Percentiles rank a stretch among this genome's conserved stretches.
Evolutionary conservation across 1,284 basidiomycete genomes (phyloP).

Genomic region (Marasmius fiardii): DNA sequence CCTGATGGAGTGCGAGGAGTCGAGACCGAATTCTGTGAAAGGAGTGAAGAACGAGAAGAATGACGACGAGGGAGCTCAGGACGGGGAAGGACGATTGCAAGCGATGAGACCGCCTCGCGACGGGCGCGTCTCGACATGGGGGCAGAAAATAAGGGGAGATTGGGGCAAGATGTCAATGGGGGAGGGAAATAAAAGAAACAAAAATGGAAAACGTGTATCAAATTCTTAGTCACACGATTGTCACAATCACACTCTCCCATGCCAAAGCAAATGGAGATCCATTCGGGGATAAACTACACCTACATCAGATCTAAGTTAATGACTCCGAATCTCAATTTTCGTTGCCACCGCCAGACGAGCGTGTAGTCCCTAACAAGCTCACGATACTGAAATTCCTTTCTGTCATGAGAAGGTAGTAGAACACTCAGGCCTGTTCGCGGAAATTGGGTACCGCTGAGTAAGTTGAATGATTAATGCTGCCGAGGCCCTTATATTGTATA

Average conservation of each 20-base stretch:
- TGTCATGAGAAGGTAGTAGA: no score
- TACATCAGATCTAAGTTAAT: not conserved
- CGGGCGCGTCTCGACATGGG: constrained; percentile 28
- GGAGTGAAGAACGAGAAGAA: constrained; percentile 37
- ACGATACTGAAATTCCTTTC: no score
- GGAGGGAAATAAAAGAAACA: not conserved
- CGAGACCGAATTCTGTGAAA: constrained; percentile 31
- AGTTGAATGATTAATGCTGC: no score
- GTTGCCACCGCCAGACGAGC: no score
- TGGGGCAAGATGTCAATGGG: not conserved
- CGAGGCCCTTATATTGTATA: no score
- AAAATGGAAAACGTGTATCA: not conserved
- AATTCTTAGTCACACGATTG: not conserved
- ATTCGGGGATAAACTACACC: not conserved
- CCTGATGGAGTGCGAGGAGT: constrained; percentile 48
- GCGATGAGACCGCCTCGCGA: constrained; percentile 35
- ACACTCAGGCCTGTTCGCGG: no score
- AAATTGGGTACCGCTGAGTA: no score
- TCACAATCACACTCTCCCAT: not conserved
- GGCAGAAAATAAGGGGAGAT: constrained; percentile 1
- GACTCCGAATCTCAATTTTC: no score
- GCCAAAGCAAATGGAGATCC: not conserved
- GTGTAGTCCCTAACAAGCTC: no score
- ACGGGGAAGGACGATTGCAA: constrained; percentile 54
- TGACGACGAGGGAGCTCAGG: constrained; percentile 42